Conservation (phyloP, 768 basidiomycete species). For the Suillus fuscotomentosus region DNA sequence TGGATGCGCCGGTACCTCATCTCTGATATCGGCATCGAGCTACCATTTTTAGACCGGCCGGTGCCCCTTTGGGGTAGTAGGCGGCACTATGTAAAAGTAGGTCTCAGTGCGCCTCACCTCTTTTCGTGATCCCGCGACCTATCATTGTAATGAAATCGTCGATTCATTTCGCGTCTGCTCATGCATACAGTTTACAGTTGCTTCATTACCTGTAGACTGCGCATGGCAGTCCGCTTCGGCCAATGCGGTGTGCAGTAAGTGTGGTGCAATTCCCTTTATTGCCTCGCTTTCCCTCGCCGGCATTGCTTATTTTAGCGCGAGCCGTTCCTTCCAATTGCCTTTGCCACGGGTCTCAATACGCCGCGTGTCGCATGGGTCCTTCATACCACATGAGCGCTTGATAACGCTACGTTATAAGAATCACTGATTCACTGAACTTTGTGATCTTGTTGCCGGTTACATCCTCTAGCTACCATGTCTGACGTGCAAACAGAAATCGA, state of each 20-base stretch:
- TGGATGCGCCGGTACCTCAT: background rate
- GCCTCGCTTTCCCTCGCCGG: constrained; percentile 48
- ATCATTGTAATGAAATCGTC: background rate
- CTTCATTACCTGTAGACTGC: background rate
- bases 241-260: background rate
- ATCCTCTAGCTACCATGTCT: constrained; percentile 18
- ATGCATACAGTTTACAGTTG: background rate
- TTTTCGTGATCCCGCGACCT: background rate
- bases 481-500: constrained; percentile 17
- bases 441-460: background rate
- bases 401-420: constrained; percentile 3
- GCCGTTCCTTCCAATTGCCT: constrained; percentile 35
- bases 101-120: background rate
- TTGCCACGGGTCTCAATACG: constrained; percentile 71
- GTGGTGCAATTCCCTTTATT: background rate
- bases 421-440: background rate
- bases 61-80: background rate
- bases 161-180: background rate
- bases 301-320: constrained; percentile 31
- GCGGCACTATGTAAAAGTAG: background rate
- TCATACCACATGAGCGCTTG: constrained; percentile 2
- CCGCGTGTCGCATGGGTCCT: constrained; percentile 55
- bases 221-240: background rate
- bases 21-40: background rate
- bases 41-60: background rate